These are phyloP conservation scores for Stachybotrys chartarum DNA, from an alignment of 2,329 filamentous ascomycete species.

Conservation along the genomic window DNA sequence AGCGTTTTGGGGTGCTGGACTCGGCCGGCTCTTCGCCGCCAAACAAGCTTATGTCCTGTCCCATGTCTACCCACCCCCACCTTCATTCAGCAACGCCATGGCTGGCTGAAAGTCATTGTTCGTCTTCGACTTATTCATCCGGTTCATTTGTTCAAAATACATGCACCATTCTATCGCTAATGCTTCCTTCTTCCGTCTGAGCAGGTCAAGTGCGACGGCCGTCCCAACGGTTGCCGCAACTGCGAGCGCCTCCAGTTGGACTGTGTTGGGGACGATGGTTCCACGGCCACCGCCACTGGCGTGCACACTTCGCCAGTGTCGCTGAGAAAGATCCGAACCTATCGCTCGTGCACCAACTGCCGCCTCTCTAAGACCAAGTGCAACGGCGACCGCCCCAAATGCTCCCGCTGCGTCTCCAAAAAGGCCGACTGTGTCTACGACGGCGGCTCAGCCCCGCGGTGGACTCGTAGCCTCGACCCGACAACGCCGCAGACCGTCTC, in stretches of 20 bases:
- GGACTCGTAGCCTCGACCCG: constrained; percentile 24
- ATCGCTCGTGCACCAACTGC: constrained; percentile 31
- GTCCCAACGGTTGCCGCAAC: constrained; percentile 33
- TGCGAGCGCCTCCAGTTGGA: constrained; percentile 34
- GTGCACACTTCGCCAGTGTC: constrained; percentile 18
- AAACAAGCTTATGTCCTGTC: background rate
- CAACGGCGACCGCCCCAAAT: constrained; percentile 30
- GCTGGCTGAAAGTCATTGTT: too few species aligned
- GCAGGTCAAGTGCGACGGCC: constrained; percentile 34
- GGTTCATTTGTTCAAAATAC: too few species aligned
- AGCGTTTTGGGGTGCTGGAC: too few species aligned
- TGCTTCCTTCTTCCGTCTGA: background rate
- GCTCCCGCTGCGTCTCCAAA: constrained; percentile 25
- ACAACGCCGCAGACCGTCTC: background rate
- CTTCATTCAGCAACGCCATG: background rate
- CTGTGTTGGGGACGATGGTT: constrained; percentile 28
- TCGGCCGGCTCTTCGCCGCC: background rate
- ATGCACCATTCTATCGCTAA: background rate
- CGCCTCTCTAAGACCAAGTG: constrained; percentile 35
- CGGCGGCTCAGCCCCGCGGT: constrained; percentile 28
- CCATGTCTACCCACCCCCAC: background rate
- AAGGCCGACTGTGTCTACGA: constrained; percentile 30
- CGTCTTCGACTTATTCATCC: too few species aligned
- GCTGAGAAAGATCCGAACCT: constrained; percentile 31
- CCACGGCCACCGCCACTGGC: constrained; percentile 9